Evolutionary conservation across 2,329 filamentous ascomycete genomes (phyloP), one percentile per base, ranked within the genome.

Genomic region (Ceratocystis variospora): DNA sequence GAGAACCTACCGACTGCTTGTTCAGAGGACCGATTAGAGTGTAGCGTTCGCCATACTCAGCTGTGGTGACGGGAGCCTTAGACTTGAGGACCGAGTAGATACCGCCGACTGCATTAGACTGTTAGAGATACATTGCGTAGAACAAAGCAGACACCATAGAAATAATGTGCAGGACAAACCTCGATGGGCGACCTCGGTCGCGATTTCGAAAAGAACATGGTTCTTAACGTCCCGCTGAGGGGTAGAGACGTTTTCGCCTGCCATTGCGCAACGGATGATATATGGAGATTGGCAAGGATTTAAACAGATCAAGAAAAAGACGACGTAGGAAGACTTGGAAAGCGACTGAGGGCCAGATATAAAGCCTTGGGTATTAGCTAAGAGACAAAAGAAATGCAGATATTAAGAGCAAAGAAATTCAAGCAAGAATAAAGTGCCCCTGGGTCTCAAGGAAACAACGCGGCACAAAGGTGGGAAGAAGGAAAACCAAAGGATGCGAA

Each of bases 41-140:
- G 77, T 99, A 99, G 71, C 90, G 86, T 68, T 96, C 91, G 77
- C 94, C 94, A 94, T 97, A 99, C 77, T 99, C 94, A 69, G 91
- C 91, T 0, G 93, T 96, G 55, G 94, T 97, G 69, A 97, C 94
- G 63, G 94, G 93, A 46, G 94, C 93, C 78, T 99, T 99, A 69
- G 94, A 99, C 78, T 99, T 99, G 78, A 99, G 87, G 70, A 99
- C 94, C 17, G 93, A 97, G 81, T 99, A 99, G 78, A 99, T 99
- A 72, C 94, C 94, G 74, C 94, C 94, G 69, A 99, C 94, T 95
- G 67, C 61, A 37, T 1, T 7, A 33, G n/a, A 5, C 2, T 8
- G 46, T 70, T 62, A 68, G 67, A 22, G 61, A 53, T 15, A 25
- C 8, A n/a, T 55, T 7, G 31, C 5, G 15, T 1, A 22, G 5